Percentiles rank a stretch among this genome's conserved stretches.
Conservation (phyloP, 441 rosid genomes). For the Pelargonium myrrhifolium region DNA sequence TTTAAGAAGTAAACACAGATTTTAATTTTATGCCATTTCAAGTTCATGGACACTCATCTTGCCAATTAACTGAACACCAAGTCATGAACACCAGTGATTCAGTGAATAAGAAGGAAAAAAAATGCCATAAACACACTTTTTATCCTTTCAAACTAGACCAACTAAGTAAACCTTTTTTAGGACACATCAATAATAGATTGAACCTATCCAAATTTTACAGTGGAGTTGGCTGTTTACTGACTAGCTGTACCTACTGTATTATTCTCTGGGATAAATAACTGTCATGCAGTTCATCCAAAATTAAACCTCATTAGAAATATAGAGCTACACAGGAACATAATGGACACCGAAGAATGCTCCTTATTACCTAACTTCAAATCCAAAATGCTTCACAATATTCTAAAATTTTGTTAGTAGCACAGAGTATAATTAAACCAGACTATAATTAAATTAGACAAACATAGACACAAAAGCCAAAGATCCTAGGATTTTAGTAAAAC, state of each 20-base stretch:
- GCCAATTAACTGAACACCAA: no score
- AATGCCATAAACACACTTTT: no score
- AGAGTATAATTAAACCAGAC: no score
- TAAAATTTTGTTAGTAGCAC: no score
- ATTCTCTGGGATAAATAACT: neutral
- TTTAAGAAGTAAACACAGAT: no score
- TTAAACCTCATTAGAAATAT: neutral
- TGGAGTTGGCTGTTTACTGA: neutral
- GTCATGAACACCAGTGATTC: no score
- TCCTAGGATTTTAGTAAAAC: constrained; percentile 18
- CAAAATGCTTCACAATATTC: no score
- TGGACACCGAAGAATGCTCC: neutral
- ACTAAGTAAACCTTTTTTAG: neutral
- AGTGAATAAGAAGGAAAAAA: no score
- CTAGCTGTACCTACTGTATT: neutral
- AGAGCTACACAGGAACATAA: neutral
- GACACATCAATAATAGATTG: neutral
- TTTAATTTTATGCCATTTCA: no score
- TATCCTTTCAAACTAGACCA: neutral
- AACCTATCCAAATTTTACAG: neutral
- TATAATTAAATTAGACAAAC: neutral
- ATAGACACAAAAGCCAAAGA: neutral
- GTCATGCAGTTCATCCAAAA: neutral
- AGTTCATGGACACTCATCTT: no score
- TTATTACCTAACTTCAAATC: neutral